Evolutionary conservation across 2,329 filamentous ascomycete genomes (phyloP), one percentile per base, ranked within the genome.

Genomic region (Ambrosiella beaveri): DNA sequence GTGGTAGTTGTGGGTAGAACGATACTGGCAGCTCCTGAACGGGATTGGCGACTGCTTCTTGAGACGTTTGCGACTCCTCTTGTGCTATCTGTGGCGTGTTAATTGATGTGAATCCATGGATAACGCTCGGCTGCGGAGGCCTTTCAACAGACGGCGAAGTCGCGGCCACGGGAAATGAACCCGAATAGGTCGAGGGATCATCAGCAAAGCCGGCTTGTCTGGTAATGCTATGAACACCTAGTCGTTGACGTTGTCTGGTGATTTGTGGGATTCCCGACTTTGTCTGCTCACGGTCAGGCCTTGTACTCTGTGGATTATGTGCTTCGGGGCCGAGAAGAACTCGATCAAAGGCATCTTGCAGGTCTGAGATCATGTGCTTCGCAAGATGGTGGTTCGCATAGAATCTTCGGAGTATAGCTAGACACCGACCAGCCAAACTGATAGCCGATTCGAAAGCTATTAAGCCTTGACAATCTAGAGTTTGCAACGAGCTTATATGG

Each of bases 221-320:
- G 7, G 72, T 64, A 3, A 72, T 62, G 39, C 70, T 72, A 57
- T 72, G 70, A 9, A 72, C 70, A 0, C 68, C 70, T 0, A 72
- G 67, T 1, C 68, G 62, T 57, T 67, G 65, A 1, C 64, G 64
- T 4, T 62, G 50, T 65, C 67, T 27, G 62, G 61, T 65, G 62
- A 66, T 4, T 59, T 59, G 8, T 63, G 63, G 45, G 64, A 62
- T 17, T 65, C 63, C 11, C 65, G 64, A 40, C n/a, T 12, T 53
- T 38, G 36, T 12, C 3, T 35, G 17, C 17, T 13, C 7, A 15
- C 3, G 38, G 13, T 53, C 27, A 19, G 35, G 44, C 5, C 13
- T 35, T 12, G 35, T 27, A 13, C n/a, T 50, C 38, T 13, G 44
- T 27, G n/a, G 3, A n/a, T 8, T 47, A 15, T 9, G 3, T 19